Evolutionary conservation across 2,329 filamentous ascomycete species (phyloP), one percentile per base, ranked within the genome.

Genomic region (Ophiostoma populinum): DNA sequence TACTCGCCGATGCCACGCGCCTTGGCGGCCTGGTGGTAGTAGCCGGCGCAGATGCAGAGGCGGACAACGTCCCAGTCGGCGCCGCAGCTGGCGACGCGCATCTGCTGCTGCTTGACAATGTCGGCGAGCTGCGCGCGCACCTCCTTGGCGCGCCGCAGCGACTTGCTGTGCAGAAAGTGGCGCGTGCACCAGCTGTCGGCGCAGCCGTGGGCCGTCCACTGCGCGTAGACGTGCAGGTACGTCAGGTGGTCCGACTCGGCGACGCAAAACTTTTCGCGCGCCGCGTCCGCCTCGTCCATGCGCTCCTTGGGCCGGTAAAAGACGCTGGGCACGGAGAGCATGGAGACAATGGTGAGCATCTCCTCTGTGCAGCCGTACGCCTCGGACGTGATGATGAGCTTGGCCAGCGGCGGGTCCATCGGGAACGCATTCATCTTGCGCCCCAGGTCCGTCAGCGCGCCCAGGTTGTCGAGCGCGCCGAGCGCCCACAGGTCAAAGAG

Each of bases 1-100:
- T 95, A 98, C 57, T 98, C 92, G 46, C 90, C 90, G 12, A 94
- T 82, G 3, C 90, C 92, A 58, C 92, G 92, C 43, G 92, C 85
- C 49, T 86, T 85, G 20, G 90, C 90, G 6, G 90, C 90, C 59
- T 98, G 90, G 51, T 95, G 87, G 58, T 95, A 98, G 62, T 93
- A 98, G 10, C 90, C 90, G 0, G 81, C 85, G 61, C 92, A 98
- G 51, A 98, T 93, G 53, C 87, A 95, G 55, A 90, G 87, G 42
- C 90, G 76, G 38, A 95, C 83, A 8, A 92, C 63, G 53, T 98
- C 92, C 80, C 90, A 94, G 58, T 98, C 92, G 28, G 87, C 95
- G 21, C 90, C 90, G 49, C 86, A 94, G 55, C 80, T 86, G 28
- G 74, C 62, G 47, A 95, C 68, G 35, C 69, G 55, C 85, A 98